Evolutionary conservation across 805 yeast genomes (phyloP), one percentile per base, ranked within the genome.

Genomic region (Candida berthetii): DNA sequence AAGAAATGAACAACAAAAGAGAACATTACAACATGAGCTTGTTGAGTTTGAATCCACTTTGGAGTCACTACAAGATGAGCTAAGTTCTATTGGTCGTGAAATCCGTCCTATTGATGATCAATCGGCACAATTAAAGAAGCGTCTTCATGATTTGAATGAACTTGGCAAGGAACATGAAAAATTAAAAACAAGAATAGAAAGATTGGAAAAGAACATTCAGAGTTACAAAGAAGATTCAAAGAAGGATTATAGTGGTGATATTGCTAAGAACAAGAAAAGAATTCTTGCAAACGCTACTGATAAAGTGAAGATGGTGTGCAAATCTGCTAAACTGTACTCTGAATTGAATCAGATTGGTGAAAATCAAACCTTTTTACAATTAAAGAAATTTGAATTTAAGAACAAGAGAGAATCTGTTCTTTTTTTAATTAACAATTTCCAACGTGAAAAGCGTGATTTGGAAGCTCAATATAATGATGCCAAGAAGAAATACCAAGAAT

Each of bases 171-270:
- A 46, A 16, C 46, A 43, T 40, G 53, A 47, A 13, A 58, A 47
- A 22, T 48, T 44, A 43, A 54, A 45, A 42, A 55, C 46, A 17
- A 60, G 53, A 46, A 61, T 55, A 35, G 52, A 47, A 15, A 49
- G 50, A 38, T 51, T 61, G 40, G 48, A 59, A 35, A 59, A 61
- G 24, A 58, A 64, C 37, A 49, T 68, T 19, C 42, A 58, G 36
- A 53, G 50, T 34, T 45, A 71, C 17, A 64, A 66, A 42, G 48
- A 50, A 1, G 75, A 71, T 38, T 55, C 74, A 2, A 56, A 54
- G 20, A 60, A 56, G 39, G 80, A 76, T 48, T 66, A 68, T 39
- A 57, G 69, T 3, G 61, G 40, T 3, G 70, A 68, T 40, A 67
- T 52, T 16, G 13, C 68, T 5, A 52, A 53, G 14, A 53, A 66